Evolutionary conservation across 768 basidiomycete species (phyloP), one percentile per base, ranked within the genome.

Genomic region (Boletus rufocinnamomeus): DNA sequence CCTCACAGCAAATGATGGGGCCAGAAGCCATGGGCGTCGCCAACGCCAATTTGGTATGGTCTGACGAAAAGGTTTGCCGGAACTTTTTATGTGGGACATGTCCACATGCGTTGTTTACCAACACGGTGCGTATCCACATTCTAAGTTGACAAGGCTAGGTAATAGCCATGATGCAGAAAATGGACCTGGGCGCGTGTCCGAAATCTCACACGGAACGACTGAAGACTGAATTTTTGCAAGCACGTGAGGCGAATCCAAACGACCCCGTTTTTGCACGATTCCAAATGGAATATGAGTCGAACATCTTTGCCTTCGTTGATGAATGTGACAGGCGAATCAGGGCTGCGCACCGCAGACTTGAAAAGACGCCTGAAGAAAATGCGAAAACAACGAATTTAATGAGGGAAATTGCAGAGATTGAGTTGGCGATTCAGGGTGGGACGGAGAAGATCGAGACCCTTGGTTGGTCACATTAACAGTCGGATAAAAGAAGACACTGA

Each of bases 301-400:
- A 95, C 74, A 94, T 99, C 50, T 94, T 95, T 69, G 82, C 88
- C 3, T 98, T 98, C 72, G 94, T 99, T 60, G 97, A 98, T 68
- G 97, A 99, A 73, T 98, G 96, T 77, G 97, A 99, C 82, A 80
- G 97, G 68, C 83, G 96, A 69, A 98, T 99, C 76, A 81, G 93
- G 40, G 86, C 91, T 40, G 93, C 95, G 45, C 97, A 99, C 73
- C 82, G 94, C 66, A 83, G 97, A 70, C 76, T 99, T 70, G 97
- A 99, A 80, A 99, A 99, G 82, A 99, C 97, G 6, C 97, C 97
- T 35, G 97, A 98, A 77, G 97, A 99, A 80, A 99, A 99, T 73
- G 94, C 95, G 51, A 97, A 98, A 77, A 98, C 96, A 34, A 98
- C 97, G 5, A 95, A 96, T 74, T 75, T 99, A 79, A 99, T 99